Conservation (phyloP, 2,329 filamentous ascomycete genomes). For the Penicillium sp. region DNA sequence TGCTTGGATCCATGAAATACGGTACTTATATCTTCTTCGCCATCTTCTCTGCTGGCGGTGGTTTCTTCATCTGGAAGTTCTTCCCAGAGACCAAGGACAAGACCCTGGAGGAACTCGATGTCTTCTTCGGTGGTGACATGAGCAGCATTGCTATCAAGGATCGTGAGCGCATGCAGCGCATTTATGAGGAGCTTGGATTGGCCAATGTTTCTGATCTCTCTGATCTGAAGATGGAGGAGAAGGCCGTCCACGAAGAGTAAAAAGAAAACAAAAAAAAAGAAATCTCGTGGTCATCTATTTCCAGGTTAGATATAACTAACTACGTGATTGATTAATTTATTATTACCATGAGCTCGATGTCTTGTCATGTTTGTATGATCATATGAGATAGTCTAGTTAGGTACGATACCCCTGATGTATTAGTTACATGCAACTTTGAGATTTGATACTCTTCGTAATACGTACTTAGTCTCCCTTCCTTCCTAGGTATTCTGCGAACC, state of each 20-base stretch:
- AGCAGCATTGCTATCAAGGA: conserved; percentile 10
- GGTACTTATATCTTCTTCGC: conserved; percentile 40
- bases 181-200: conserved; percentile 13
- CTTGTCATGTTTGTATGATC: background rate
- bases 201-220: conserved; percentile 7
- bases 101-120: conserved; percentile 14
- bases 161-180: conserved; percentile 13
- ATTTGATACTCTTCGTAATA: background rate
- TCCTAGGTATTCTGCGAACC: background rate
- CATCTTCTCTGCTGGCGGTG: conserved; percentile 16
- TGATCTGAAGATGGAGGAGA: conserved; percentile 8
- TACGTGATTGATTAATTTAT: background rate
- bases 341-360: background rate
- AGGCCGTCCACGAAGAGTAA: conserved; percentile 10
- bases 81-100: conserved; percentile 19
- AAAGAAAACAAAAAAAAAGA: background rate
- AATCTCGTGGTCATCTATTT: background rate
- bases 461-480: background rate
- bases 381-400: background rate
- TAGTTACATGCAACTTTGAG: background rate
- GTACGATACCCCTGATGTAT: background rate
- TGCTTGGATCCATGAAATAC: conserved; percentile 30
- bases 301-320: background rate
- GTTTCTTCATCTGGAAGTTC: conserved; percentile 20
- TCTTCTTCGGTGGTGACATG: conserved; percentile 14